Base-by-base conservation (phyloP, 1,284 basidiomycete genomes). In the Tilletia horrida region DNA sequence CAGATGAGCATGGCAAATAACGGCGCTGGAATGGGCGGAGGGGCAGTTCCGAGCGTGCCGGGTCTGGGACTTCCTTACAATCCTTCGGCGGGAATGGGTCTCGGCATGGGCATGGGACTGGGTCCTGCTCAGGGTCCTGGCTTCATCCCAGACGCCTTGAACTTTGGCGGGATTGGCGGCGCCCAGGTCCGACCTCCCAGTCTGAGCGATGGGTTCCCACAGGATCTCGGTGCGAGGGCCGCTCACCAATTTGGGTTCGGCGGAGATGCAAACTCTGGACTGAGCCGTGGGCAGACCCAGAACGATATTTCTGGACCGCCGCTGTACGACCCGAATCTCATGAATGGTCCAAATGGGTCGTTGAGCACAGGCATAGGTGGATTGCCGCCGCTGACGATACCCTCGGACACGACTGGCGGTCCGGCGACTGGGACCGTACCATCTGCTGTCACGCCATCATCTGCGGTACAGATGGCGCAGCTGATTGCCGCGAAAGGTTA, bases 401-500 rank as follows among this genome's bases (percentile, higher is more conserved):
- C 71, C 13, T 25, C 27, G 52, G 43, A 35, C 61, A 23, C 45
- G 16, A 48, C 45, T 4, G 59, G 29, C 6, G 55, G 29, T 29
- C 27, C 27, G 27, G 11, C 16, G 8, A 9, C 55, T 2, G 55
- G 55, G 64, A 71, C 18, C 70, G 35, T 48, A n/a, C 67, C 67
- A 14, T 35, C 48, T 16, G 29, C 55, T 8, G n/a, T 59, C 13
- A 31, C 55, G n/a, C 55, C 55, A 18, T 16, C 29, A 2, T 59
- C 55, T 11, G 27, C 55, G 14, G 55, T 35, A 16, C 27, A 29
- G 31, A 59, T 66, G 29, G 23, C 42, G 44, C n/a, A 61, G 18
- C 6, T 66, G 35, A 66, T 68, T 67, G 21, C 57, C 68, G n/a
- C 62, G 65, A 43, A 71, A 71, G 66, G 74, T 67, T 62, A 72